Percentiles rank a stretch among this genome's conserved stretches.
Evolutionary conservation across 1,284 basidiomycete species (phyloP).

Genomic region (Somion occarium): DNA sequence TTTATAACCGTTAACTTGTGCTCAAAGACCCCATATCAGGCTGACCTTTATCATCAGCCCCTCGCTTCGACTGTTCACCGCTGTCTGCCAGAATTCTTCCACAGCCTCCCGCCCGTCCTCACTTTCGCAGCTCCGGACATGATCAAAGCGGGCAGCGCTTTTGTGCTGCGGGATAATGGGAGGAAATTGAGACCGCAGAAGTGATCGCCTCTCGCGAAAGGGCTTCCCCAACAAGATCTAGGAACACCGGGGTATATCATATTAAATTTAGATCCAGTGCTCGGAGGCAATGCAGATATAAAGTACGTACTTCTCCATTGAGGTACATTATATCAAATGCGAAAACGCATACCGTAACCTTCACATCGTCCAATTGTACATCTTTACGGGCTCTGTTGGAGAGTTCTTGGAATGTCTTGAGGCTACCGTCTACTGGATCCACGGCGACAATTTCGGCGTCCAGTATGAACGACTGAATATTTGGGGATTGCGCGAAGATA

Average conservation of each 20-base stretch:
- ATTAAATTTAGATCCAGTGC: no score
- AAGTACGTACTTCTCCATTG: slow-evolving; percentile 61
- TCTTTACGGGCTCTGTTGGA: slow-evolving; percentile 85
- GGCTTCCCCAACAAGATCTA: slow-evolving; percentile 69
- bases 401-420: slow-evolving; percentile 84
- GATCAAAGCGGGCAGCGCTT: slow-evolving; percentile 64
- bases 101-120: slow-evolving; percentile 58
- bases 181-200: slow-evolving; percentile 59
- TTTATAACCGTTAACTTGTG: slow-evolving; percentile 17
- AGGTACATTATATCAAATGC: slow-evolving; percentile 91
- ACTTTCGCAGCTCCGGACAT: slow-evolving; percentile 79
- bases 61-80: slow-evolving; percentile 82
- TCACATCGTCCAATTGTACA: slow-evolving; percentile 76
- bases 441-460: slow-evolving; percentile 89
- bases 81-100: slow-evolving; percentile 75
- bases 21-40: slow-evolving; percentile 8
- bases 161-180: slow-evolving; percentile 42
- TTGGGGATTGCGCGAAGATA: slow-evolving; percentile 38
- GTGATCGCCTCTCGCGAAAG: slow-evolving; percentile 68
- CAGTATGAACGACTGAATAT: slow-evolving; percentile 72
- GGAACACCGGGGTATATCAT: neutral
- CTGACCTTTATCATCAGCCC: slow-evolving; percentile 90
- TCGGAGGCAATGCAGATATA: no score
- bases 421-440: slow-evolving; percentile 58
- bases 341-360: slow-evolving; percentile 80